Evolutionary conservation across 805 yeast genomes (phyloP).

Genomic region (Hanseniaspora taiwanica): DNA sequence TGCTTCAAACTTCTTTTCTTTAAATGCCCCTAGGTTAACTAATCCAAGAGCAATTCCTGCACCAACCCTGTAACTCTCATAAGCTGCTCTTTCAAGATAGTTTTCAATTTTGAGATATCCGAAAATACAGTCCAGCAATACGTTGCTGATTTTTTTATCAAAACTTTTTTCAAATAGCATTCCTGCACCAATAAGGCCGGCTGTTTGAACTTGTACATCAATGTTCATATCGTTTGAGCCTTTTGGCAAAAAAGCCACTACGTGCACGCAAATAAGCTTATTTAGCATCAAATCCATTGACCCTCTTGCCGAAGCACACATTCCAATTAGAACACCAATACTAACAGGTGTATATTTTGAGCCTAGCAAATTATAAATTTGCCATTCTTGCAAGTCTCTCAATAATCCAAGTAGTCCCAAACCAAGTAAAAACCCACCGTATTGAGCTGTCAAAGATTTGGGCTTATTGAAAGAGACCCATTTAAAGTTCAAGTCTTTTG

Average conservation of each 20-base stretch:
- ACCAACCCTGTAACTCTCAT: slow-evolving; percentile 73
- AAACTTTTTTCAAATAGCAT: slow-evolving; percentile 63
- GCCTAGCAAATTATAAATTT: slow-evolving; percentile 81
- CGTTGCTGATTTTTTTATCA: slow-evolving; percentile 77
- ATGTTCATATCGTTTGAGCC: slow-evolving; percentile 89
- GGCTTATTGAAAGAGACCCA: slow-evolving; percentile 90
- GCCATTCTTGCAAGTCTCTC: slow-evolving; percentile 83
- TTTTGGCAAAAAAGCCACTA: slow-evolving; percentile 77
- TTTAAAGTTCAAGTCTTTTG: slow-evolving; percentile 43
- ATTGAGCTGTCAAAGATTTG: slow-evolving; percentile 54
- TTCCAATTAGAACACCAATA: slow-evolving; percentile 77
- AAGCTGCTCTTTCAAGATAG: slow-evolving; percentile 41
- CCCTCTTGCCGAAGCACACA: slow-evolving; percentile 80
- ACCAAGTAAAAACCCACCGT: slow-evolving; percentile 91
- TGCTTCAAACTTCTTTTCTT: slow-evolving; percentile 13
- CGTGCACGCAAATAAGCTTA: slow-evolving; percentile 84
- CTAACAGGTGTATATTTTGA: slow-evolving; percentile 79
- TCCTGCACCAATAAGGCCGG: slow-evolving; percentile 86
- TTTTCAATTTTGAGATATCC: slow-evolving; percentile 32
- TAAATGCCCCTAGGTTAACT: slow-evolving; percentile 66
- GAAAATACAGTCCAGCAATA: slow-evolving; percentile 55
- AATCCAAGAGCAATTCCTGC: slow-evolving; percentile 85
- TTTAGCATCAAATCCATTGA: slow-evolving; percentile 78
- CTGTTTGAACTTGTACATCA: slow-evolving; percentile 70
- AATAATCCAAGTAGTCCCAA: slow-evolving; percentile 87